Base-by-base conservation (phyloP, 2,329 filamentous ascomycete species). In the Helotiales sp. region DNA sequence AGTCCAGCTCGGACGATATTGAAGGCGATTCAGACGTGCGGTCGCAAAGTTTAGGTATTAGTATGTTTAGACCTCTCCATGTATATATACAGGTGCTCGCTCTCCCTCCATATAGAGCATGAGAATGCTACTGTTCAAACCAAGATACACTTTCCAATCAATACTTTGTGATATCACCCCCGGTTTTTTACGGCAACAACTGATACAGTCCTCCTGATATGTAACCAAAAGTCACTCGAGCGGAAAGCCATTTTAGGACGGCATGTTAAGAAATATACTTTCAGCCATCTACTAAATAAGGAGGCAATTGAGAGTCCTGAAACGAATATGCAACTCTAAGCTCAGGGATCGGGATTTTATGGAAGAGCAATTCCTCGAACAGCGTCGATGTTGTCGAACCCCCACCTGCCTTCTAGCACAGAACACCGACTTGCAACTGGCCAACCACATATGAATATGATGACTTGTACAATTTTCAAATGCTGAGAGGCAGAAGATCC, bases 51-150 rank as follows among this genome's bases (percentile, higher is more conserved):
- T 52, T 30, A 7, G 28, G 52, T 28, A 57, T 57, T 57, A 17
- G 30, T 37, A 57, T 57, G 52, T 57, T 57, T 57, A 57, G 52
- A 57, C 32, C 52, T 57, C 32, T 57, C 28, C 30, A 57, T 57
- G 52, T 57, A 57, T 57, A 55, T 37, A 20, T 57, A 57, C 28
- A 57, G 49, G 52, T 57, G 52, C 52, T 37, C 28, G 52, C 30
- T 57, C 52, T 37, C 28, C 30, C 52, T 57, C 28, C 52, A 22
- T 34, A 57, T 57, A 57, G 52, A 57, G 28, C 28, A 57, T 57
- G 52, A 57, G 8, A 57, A 57, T 57, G 37, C 52, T 57, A 57
- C 20, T 57, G 52, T 57, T 57, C n/a, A 57, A 57, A 57, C 30
- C 30, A 57, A 37, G 52, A 57, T 57, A 22, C 20, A 57, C 28